Base-by-base conservation (phyloP, 257 asterid genomes). In the Salvia hispanica region DNA sequence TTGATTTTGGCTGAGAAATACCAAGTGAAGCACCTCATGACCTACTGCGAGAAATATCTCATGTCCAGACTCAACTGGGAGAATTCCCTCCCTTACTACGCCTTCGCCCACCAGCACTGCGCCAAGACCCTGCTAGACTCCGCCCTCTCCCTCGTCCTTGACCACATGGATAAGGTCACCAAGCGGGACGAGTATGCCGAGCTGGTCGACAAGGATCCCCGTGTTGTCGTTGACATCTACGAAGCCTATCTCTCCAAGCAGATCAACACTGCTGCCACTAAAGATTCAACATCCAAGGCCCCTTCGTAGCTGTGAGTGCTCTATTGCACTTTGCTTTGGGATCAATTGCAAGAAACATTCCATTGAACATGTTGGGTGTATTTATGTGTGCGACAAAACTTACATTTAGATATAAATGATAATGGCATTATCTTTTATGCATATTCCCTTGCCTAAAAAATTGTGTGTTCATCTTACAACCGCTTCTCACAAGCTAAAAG, bases 181-280 rank as follows among this genome's bases (percentile, higher is more conserved):
- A 86, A 88, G 78, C 76, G 81, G 53, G 92, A 84, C 70, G 97
- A 86, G 80, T 91, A 91, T 56, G 44, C 58, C 13, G 95, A 91
- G 55, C 89, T 88, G 1, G 95, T 86, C 62, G 97, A 91, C 34
- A 88, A 91, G 81, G 97, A 91, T 74, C 96, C 97, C 0, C 85
- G 91, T 5, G 75, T 88, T 47, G 91, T 91, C 15, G 95, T 88
- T 4, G 95, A 84, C 67, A 79, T 91, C 25, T 88, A 88, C 55
- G 96, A 91, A 78, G 84, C 91, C 58, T 88, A 90, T 75, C 72
- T 88, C 58, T 80, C 89, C 13, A 90, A 75, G 76, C 97, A 90
- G 78, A 90, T 78, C n/a, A 90, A 90, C 72, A 85, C 97, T 54
- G 94, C 97, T 33, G 86, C 90, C 3, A 73, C 75, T 66, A 85